Evolutionary conservation across 148 eudicot species (phyloP).

Genomic region (Chenopodium suecicum): DNA sequence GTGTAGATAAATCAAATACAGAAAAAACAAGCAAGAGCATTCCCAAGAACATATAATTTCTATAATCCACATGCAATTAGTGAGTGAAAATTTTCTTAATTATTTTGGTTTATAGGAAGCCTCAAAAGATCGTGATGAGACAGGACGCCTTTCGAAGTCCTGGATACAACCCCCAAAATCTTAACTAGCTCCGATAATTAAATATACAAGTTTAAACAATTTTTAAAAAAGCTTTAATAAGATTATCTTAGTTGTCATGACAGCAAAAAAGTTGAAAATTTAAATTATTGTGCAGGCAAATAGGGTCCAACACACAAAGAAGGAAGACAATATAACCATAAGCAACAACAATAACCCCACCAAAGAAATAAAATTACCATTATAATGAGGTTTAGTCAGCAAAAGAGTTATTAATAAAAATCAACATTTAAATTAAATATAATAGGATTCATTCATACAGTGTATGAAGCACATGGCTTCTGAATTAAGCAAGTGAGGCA

Average conservation of each 20-base stretch:
- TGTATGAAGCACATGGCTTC: conserved; percentile 14
- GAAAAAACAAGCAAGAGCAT: neutral
- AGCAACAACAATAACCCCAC: conserved; percentile 1
- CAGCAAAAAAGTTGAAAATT: neutral
- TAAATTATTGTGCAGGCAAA: neutral
- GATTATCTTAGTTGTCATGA: neutral
- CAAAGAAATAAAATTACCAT: neutral
- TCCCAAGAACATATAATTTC: neutral
- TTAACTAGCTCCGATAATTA: neutral
- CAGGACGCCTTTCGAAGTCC: neutral
- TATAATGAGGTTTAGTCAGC: neutral
- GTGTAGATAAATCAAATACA: neutral
- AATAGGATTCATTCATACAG: neutral
- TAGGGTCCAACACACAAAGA: neutral
- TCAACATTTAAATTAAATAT: neutral
- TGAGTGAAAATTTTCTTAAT: neutral
- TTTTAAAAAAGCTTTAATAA: neutral
- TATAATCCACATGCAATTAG: neutral
- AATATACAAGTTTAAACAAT: neutral
- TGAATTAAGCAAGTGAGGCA: neutral
- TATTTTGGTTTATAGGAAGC: neutral
- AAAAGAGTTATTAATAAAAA: neutral
- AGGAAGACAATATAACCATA: conserved; percentile 1
- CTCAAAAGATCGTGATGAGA: neutral
- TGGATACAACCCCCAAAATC: neutral